Percentiles rank a stretch among this genome's conserved stretches.
These are phyloP conservation scores for Auriscalpium orientale DNA, from an alignment of 768 basidiomycete species.

Conservation along the genomic window DNA sequence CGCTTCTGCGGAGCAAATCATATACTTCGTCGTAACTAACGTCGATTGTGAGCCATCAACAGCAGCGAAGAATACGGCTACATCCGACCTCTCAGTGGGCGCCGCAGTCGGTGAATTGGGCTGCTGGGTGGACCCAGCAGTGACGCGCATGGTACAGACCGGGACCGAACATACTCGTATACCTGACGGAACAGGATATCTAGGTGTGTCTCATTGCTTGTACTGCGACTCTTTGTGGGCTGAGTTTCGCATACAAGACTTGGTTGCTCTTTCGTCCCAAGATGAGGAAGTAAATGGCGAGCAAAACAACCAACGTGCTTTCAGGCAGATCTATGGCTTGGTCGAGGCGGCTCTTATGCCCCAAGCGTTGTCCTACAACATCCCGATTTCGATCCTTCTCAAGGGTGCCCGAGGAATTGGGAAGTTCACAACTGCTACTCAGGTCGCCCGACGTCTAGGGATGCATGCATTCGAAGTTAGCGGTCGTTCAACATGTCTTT, in stretches of 20 bases:
- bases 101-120: conserved; percentile 66
- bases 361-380: conserved; percentile 47
- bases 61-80: conserved; percentile 22
- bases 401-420: conserved; percentile 78
- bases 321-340: conserved; percentile 46
- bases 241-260: conserved; percentile 11
- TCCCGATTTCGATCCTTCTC: conserved; percentile 66
- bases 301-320: conserved; percentile 26
- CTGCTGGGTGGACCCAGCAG: conserved; percentile 69
- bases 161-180: conserved; percentile 66
- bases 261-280: neutral
- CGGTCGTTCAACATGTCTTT: too few relatives aligned
- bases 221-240: neutral
- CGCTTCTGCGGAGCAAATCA: conserved; percentile 35
- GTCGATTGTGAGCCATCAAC: conserved; percentile 56
- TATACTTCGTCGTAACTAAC: conserved; percentile 75
- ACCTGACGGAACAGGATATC: conserved; percentile 43
- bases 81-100: conserved; percentile 44
- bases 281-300: neutral
- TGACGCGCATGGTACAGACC: conserved; percentile 72
- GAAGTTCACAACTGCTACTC: conserved; percentile 58
- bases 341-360: conserved; percentile 51
- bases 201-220: conserved; percentile 34
- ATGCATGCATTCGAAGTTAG: conserved; percentile 74
- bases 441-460: conserved; percentile 55